Evolutionary conservation across 805 yeast species (phyloP), one percentile per base, ranked within the genome.

Genomic region (Cyberlindnera galapagoensis): DNA sequence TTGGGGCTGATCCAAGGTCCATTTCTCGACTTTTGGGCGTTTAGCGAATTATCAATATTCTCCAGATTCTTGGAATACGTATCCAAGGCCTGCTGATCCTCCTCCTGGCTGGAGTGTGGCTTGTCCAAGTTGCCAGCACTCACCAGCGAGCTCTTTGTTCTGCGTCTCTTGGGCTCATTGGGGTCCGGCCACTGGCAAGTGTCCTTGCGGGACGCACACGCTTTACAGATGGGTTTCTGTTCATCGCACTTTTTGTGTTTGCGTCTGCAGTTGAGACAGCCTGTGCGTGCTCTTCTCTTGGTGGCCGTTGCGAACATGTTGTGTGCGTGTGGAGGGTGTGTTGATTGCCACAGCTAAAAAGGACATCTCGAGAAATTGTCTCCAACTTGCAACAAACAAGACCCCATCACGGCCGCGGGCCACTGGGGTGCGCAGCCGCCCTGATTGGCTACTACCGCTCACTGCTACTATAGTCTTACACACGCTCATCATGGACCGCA

Each of bases 191-290:
- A 39, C 25, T 34, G 28, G 17, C 43, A 39, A 10, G 20, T 20
- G 18, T 36, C 36, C 11, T 21, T 24, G n/a, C 34, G 22, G 10
- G 15, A 23, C 2, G 25, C 8, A 18, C 43, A 39, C 2, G 40
- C 37, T 11, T 19, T 33, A 20, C 43, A 39, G 9, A 16, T 44
- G 9, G 69, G 67, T 34, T 57, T 64, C n/a, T 52, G 56, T 40
- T 74, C 78, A 46, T 75, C 80, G 54, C 83, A 76, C 60, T 75
- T 76, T 59, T 77, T 66, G 57, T 76, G 77, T 45, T 81, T 65
- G 43, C 68, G 66, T 37, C 82, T 63, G 52, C 84, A 77, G 29
- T 76, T 74, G 43, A 74, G 59, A 46, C 81, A 75, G 6, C 75
- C 75, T 4, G 73, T 65, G 35, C 68, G 60, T 9, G 67, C 63